These are phyloP conservation scores for Aspergillus eucalypticola DNA, from an alignment of 2,329 filamentous ascomycete genomes.

Conservation along the genomic window DNA sequence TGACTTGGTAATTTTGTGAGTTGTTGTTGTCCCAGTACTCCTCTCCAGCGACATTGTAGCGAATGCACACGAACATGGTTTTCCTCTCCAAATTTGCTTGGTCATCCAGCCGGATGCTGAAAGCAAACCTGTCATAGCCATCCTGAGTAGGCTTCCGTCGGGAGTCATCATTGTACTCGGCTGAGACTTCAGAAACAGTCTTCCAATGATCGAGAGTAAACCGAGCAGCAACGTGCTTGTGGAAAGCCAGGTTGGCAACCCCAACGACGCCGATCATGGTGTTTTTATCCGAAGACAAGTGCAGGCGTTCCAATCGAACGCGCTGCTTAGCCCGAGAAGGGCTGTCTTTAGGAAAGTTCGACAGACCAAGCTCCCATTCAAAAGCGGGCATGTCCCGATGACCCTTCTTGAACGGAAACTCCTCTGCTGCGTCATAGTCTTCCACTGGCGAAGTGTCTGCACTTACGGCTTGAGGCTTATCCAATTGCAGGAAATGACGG, in stretches of 20 bases:
- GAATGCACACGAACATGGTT: constrained; percentile 87
- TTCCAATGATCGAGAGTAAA: constrained; percentile 99
- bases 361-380: constrained; percentile 84
- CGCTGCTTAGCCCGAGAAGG: constrained; percentile 61
- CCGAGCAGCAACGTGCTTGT: constrained; percentile 84
- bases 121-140: constrained; percentile 85
- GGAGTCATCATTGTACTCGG: constrained; percentile 82
- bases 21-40: constrained; percentile 97
- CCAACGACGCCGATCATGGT: constrained; percentile 78
- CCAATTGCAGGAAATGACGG: constrained; percentile 90
- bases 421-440: constrained; percentile 78
- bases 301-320: constrained; percentile 81
- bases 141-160: constrained; percentile 63
- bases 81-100: constrained; percentile 88
- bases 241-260: constrained; percentile 85
- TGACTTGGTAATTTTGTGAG: constrained; percentile 84
- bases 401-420: constrained; percentile 77
- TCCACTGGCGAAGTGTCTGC: constrained; percentile 90
- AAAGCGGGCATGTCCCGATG: constrained; percentile 56
- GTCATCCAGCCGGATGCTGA: constrained; percentile 90
- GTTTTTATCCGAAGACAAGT: constrained; percentile 84
- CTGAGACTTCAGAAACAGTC: constrained; percentile 89
- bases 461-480: constrained; percentile 93
- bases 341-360: constrained; percentile 76
- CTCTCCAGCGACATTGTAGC: constrained; percentile 78